phyloP scores from a whole-genome alignment of 2,329 filamentous ascomycete genomes.

The Thielaviopsis punctulata region DNA sequence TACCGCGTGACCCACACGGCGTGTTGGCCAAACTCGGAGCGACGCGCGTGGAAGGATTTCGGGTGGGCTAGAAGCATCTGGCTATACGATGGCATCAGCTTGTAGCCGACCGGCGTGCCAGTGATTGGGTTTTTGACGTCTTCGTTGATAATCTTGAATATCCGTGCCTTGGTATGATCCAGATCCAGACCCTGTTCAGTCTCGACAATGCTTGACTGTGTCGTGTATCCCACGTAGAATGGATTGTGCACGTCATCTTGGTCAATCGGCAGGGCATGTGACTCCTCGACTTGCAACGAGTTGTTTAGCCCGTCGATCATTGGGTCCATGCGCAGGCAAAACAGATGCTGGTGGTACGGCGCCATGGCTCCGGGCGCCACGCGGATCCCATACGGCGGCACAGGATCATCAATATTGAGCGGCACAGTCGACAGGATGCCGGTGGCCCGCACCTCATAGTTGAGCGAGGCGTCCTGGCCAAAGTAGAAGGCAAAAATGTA shows the following conservation, averaged over 20 bases:
- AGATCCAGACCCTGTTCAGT: conserved; percentile 31
- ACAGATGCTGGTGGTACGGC: conserved; percentile 52
- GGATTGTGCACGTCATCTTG: conserved; percentile 30
- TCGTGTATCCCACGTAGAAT: conserved; percentile 29
- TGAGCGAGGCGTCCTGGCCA: conserved; percentile 30
- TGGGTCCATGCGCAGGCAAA: conserved; percentile 47
- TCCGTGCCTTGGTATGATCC: conserved; percentile 29
- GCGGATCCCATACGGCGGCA: conserved; percentile 38
- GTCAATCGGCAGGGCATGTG: conserved; percentile 25
- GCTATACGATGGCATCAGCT: conserved; percentile 28
- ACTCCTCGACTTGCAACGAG: conserved; percentile 27
- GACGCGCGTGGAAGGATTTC: conserved; percentile 22
- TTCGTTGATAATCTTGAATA: conserved; percentile 33
- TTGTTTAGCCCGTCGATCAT: conserved; percentile 43
- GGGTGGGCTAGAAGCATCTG: conserved; percentile 26
- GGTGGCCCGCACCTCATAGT: conserved; percentile 21
- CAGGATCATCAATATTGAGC: conserved; percentile 34
- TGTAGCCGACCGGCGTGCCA: conserved; percentile 28
- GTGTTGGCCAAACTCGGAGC: conserved; percentile 27
- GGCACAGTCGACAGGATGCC: conserved; percentile 30
- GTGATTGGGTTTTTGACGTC: conserved; percentile 25
- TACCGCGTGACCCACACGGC: conserved; percentile 29
- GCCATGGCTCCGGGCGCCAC: conserved; percentile 45
- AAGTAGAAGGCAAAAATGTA: conserved; percentile 31
- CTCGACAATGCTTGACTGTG: conserved; percentile 26